A percentile compares a stretch with the other conserved stretches of the same genome.
phyloP scores from a whole-genome alignment of 371 early-diverging fungal genomes.

The Mucor circinelloides region DNA sequence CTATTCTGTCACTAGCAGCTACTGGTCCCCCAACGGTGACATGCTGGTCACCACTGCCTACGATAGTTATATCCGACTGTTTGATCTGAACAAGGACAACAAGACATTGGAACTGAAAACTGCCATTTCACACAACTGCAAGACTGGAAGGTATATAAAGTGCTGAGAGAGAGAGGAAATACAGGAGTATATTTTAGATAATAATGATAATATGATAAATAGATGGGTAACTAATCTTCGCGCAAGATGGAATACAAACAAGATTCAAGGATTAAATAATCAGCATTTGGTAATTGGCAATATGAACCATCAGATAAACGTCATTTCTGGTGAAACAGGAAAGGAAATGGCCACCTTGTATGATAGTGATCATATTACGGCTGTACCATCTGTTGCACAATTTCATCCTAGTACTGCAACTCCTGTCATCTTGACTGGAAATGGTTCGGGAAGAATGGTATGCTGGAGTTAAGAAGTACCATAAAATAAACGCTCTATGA shows the following conservation, averaged over 20 bases:
- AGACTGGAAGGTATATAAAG: slow-evolving; percentile 65
- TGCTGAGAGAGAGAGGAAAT: background rate
- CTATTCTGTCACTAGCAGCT: slow-evolving; percentile 68
- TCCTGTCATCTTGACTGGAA: slow-evolving; percentile 38
- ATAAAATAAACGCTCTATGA: slow-evolving; percentile 14
- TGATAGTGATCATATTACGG: slow-evolving; percentile 60
- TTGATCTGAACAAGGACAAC: slow-evolving; percentile 40
- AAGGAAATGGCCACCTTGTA: slow-evolving; percentile 50
- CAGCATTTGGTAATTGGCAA: slow-evolving; percentile 69
- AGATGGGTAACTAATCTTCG: slow-evolving; percentile 79
- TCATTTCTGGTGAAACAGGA: slow-evolving; percentile 65
- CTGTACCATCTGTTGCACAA: slow-evolving; percentile 68
- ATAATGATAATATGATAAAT: background rate
- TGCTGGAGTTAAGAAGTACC: slow-evolving; percentile 31
- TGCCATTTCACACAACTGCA: slow-evolving; percentile 67
- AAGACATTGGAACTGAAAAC: slow-evolving; percentile 37
- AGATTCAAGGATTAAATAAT: slow-evolving; percentile 21
- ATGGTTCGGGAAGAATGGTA: slow-evolving; percentile 47
- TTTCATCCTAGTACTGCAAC: slow-evolving; percentile 62
- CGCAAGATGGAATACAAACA: slow-evolving; percentile 67
- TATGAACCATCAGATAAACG: slow-evolving; percentile 68
- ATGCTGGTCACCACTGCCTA: slow-evolving; percentile 49
- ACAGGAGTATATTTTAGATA: background rate
- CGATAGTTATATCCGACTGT: slow-evolving; percentile 56
- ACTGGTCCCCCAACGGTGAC: slow-evolving; percentile 72